Evolutionary conservation across 1,284 basidiomycete species (phyloP).

Genomic region (Moesziomyces sp.): DNA sequence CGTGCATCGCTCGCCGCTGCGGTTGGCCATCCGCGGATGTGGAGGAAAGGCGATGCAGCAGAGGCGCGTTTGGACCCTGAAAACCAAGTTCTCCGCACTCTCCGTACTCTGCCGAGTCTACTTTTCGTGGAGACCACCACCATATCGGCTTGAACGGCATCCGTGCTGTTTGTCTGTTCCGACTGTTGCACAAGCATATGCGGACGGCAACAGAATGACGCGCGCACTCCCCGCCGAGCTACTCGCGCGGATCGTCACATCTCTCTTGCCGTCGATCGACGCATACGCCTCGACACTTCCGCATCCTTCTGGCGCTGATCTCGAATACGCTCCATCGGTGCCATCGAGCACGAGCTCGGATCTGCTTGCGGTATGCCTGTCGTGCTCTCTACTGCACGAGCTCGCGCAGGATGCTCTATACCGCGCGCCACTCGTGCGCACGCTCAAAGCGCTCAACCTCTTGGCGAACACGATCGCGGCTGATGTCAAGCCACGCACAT

Average conservation of each 20-base stretch:
- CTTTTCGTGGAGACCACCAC: not conserved
- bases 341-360: constrained; percentile 14
- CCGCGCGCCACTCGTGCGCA: constrained; percentile 19
- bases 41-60: constrained; percentile 1
- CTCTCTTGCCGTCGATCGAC: constrained; percentile 17
- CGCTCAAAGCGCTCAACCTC: constrained; percentile 21
- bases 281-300: constrained; percentile 29
- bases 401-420: constrained; percentile 12
- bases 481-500: constrained; percentile 6
- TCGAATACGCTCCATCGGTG: constrained; percentile 15
- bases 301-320: constrained; percentile 8
- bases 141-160: not conserved
- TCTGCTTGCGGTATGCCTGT: constrained; percentile 14
- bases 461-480: constrained; percentile 21
- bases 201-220: not conserved
- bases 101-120: not conserved
- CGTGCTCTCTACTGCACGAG: constrained; percentile 14
- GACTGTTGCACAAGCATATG: not conserved
- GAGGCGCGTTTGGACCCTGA: constrained; percentile 9
- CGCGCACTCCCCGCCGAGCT: constrained; percentile 35
- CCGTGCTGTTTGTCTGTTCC: too few relatives aligned
- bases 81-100: too few relatives aligned
- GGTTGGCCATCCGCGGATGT: not conserved
- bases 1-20: constrained; percentile 2
- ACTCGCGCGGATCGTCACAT: constrained; percentile 21